Percentiles rank a stretch among this genome's conserved stretches.
Evolutionary conservation across 2,329 filamentous ascomycete genomes (phyloP).

Genomic region (Sporothrix humicola): DNA sequence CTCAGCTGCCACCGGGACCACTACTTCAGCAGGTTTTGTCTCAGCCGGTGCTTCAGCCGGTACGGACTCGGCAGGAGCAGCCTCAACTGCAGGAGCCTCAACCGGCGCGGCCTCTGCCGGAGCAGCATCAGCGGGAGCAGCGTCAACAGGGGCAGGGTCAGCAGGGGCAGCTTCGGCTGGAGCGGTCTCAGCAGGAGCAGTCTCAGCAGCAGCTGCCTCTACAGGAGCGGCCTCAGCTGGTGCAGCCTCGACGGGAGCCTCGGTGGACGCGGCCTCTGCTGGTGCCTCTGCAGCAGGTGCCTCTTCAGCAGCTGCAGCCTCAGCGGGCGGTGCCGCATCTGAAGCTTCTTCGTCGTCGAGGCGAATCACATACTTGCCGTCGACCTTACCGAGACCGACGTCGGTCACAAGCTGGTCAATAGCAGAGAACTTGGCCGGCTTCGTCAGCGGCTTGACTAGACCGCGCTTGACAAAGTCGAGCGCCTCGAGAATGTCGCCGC

Average conservation of each 20-base stretch:
- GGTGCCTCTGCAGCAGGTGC: neutral
- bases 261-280: too few relatives aligned
- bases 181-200: too few relatives aligned
- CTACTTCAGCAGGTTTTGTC: neutral
- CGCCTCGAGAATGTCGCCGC: constrained; percentile 49
- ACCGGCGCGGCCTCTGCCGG: too few relatives aligned
- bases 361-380: constrained; percentile 39
- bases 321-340: constrained; percentile 10
- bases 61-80: neutral
- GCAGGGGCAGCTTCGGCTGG: too few relatives aligned
- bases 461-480: constrained; percentile 48
- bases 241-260: neutral
- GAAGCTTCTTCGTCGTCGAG: constrained; percentile 33
- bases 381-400: constrained; percentile 33
- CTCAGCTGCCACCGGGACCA: neutral
- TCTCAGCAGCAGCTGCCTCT: too few relatives aligned
- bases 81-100: too few relatives aligned
- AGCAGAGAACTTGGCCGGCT: constrained; percentile 40
- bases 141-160: too few relatives aligned
- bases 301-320: neutral
- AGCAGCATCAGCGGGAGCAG: too few relatives aligned
- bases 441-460: constrained; percentile 44
- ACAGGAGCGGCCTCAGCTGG: neutral
- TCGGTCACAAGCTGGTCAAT: constrained; percentile 39
- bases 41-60: constrained; percentile 19